Conservation (phyloP, 129 eudicot species). For the Escallonia herrerae region DNA sequence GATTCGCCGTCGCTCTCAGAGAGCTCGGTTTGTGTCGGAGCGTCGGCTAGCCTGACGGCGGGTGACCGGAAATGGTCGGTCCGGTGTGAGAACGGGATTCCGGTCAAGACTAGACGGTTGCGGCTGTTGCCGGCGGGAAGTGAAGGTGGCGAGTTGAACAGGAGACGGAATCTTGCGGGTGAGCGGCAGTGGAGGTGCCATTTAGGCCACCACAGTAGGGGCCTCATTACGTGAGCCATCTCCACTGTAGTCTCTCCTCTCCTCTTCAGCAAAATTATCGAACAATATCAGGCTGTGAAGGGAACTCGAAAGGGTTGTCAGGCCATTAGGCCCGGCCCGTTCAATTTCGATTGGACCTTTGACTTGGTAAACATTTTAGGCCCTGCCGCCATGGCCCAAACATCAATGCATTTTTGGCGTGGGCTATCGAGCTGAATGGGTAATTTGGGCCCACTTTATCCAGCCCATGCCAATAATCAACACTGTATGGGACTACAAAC, state of each 20-base stretch:
- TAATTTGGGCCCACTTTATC: no score
- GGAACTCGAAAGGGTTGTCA: no score
- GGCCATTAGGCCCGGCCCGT: no score
- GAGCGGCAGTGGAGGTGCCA: slow-evolving; percentile 32
- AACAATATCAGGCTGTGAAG: no score
- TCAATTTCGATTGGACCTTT: no score
- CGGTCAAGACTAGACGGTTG: slow-evolving; percentile 2
- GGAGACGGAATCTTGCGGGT: slow-evolving; percentile 4
- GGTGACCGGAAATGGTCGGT: slow-evolving; percentile 34
- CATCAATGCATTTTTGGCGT: no score
- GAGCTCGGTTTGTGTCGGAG: slow-evolving; percentile 22
- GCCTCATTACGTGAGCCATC: slow-evolving; percentile 55
- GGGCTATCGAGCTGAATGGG: no score
- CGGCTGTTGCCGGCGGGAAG: slow-evolving; percentile 10
- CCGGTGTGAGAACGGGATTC: slow-evolving; percentile 18
- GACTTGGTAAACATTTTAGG: no score
- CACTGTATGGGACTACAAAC: no score
- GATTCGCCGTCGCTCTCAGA: slow-evolving; percentile 30
- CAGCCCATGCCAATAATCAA: no score
- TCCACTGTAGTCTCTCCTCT: neutral
- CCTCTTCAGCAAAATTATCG: neutral
- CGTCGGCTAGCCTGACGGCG: slow-evolving; percentile 35
- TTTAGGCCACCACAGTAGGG: slow-evolving; percentile 33
- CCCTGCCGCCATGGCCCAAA: no score
- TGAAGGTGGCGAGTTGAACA: slow-evolving; percentile 18